Evolutionary conservation across 1,284 basidiomycete genomes (phyloP).

Genomic region (Xerocomus amazonicus): DNA sequence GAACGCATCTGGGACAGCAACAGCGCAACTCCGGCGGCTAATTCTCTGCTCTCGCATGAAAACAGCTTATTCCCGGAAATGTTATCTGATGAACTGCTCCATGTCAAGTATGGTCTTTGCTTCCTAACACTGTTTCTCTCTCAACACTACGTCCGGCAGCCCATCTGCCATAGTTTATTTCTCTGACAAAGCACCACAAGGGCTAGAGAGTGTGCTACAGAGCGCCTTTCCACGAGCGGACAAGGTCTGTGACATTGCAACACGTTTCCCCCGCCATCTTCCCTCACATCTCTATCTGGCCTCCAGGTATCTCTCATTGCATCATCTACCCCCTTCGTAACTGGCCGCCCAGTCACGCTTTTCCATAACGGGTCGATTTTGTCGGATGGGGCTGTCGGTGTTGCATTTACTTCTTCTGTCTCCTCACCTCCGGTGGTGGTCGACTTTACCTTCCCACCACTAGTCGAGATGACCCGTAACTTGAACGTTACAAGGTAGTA

Average conservation of each 20-base stretch:
- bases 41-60: not conserved
- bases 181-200: slow-evolving; percentile 61
- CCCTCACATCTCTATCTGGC: not conserved
- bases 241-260: slow-evolving; percentile 42
- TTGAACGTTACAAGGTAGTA: slow-evolving; percentile 54
- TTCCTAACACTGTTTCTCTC: not conserved
- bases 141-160: slow-evolving; percentile 8
- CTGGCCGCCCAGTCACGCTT: slow-evolving; percentile 75
- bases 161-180: slow-evolving; percentile 44
- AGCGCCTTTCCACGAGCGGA: slow-evolving; percentile 44
- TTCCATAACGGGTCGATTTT: slow-evolving; percentile 58
- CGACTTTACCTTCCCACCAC: slow-evolving; percentile 48
- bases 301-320: slow-evolving; percentile 67
- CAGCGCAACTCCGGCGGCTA: slow-evolving; percentile 11
- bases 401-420: slow-evolving; percentile 46
- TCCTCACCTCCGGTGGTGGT: slow-evolving; percentile 24
- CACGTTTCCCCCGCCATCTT: slow-evolving; percentile 1
- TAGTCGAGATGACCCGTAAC: slow-evolving; percentile 50
- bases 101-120: slow-evolving; percentile 19
- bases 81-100: slow-evolving; percentile 14
- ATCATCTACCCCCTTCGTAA: slow-evolving; percentile 82
- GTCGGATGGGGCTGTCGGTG: slow-evolving; percentile 70
- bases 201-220: slow-evolving; percentile 49
- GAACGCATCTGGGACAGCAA: slow-evolving; percentile 45
- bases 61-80: not conserved